These are phyloP conservation scores for Lipomyces chichibuensis DNA, from an alignment of 805 yeast genomes.

Conservation along the genomic window DNA sequence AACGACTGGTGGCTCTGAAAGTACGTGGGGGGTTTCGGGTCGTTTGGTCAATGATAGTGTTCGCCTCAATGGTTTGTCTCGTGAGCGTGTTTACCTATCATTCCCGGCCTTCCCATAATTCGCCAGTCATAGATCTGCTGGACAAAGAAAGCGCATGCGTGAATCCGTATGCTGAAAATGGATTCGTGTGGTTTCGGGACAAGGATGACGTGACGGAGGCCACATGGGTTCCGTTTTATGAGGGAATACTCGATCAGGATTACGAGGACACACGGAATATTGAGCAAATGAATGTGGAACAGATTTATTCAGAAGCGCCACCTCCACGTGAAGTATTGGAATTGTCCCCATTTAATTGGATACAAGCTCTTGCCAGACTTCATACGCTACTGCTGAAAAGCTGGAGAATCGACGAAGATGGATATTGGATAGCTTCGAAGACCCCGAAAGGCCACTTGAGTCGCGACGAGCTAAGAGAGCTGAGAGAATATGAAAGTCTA, in stretches of 20 bases:
- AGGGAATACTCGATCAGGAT: constrained; percentile 1
- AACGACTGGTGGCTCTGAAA: no score
- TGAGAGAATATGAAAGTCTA: not conserved
- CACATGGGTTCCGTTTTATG: constrained; percentile 8
- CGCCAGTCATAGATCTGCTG: no score
- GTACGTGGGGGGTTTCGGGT: no score
- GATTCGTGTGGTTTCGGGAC: not conserved
- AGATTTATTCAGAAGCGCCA: not conserved
- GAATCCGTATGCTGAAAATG: constrained; percentile 7
- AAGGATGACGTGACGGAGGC: not conserved
- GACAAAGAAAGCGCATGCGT: not conserved
- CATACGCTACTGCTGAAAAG: not conserved
- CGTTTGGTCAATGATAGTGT: no score
- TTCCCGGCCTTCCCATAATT: no score
- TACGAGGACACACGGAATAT: no score
- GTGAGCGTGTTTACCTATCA: no score
- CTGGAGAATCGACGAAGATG: not conserved
- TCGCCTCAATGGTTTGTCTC: no score
- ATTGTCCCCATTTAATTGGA: constrained; percentile 14
- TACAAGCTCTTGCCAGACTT: not conserved
- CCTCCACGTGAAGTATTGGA: not conserved
- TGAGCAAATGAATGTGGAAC: not conserved
- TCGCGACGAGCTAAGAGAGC: not conserved
- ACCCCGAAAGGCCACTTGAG: not conserved
- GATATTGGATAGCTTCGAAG: not conserved